Conservation (phyloP, 176 grass and related monocot species). For the Musa itinerans region DNA sequence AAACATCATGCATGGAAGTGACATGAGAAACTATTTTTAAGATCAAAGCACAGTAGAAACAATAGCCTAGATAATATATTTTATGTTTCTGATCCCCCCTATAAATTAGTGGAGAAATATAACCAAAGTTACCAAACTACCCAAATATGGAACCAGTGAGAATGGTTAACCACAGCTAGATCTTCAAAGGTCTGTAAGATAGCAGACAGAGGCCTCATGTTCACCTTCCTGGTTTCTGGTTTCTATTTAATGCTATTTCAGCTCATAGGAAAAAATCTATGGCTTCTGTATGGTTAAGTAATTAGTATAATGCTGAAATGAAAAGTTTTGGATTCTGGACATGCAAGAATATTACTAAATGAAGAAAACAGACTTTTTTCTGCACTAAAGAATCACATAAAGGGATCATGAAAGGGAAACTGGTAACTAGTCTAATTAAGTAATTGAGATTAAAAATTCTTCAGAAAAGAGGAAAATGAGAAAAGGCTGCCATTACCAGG, state of each 20-base stretch:
- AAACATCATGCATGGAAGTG: not conserved
- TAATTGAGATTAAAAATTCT: not conserved
- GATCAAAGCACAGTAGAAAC: not conserved
- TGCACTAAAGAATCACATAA: not conserved
- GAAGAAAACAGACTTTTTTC: not conserved
- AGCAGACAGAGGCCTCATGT: too few relatives aligned
- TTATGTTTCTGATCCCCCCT: too few relatives aligned
- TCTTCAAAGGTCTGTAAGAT: too few relatives aligned
- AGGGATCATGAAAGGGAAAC: not conserved
- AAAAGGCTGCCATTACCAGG: not conserved
- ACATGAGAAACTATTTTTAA: not conserved
- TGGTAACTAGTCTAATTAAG: not conserved
- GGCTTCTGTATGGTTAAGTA: not conserved
- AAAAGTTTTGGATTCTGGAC: too few relatives aligned
- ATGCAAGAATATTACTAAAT: not conserved
- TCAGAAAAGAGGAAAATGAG: not conserved
- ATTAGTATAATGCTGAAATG: too few relatives aligned
- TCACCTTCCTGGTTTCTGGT: not conserved
- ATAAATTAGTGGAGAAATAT: too few relatives aligned
- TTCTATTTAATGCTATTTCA: not conserved
- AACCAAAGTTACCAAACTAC: too few relatives aligned
- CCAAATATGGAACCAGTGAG: too few relatives aligned
- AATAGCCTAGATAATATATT: not conserved
- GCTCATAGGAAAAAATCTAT: not conserved
- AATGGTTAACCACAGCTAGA: too few relatives aligned